Evolutionary conservation across 345 rosid genomes (phyloP), one percentile per base, ranked within the genome.

Genomic region (Lenwebbia sp.): DNA sequence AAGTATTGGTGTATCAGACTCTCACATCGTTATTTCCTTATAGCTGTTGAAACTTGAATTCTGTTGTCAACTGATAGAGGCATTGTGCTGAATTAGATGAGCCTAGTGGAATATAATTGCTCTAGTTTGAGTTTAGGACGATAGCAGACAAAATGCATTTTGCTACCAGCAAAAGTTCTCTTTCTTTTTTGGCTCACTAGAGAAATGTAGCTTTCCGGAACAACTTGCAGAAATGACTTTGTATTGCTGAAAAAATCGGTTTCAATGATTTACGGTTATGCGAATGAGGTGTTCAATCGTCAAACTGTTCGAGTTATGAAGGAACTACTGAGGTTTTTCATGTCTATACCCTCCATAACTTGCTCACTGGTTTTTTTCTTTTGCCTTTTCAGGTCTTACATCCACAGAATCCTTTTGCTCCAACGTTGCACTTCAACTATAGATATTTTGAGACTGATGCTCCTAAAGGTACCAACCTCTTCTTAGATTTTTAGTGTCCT

Each of bases 341-440:
- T 56, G 54, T 53, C 21, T 21, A 30, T 65, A 33, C 41, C 76
- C 76, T 30, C 76, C 76, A 17, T 65, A 37, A 30, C 12, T 86
- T 86, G 26, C 55, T 86, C 40, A 40, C 15, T 37, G 53, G 23
- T 78, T 74, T 86, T 19, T 47, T 1, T 84, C 85, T 21, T 70
- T 62, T 25, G 65, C 21, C 52, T 74, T 83, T 51, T 82, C 89
- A 95, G 98, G 98, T 94, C 83, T 88, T 95, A 84, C 98, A 95
- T 91, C 96, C 98, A 1, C 94, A 94, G 95, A 97, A 97, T 88
- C 99, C 99, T 6, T 97, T 95, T 89, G 96, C 98, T 6, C 99
- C 99, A 8, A 96, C 99, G 7, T 82, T 95, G 93, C 98, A 95
- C 90, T 95, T 95, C 83, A 95, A 94, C 86, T 95, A 95, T 88